A percentile compares a stretch with the other conserved stretches of the same genome.
phyloP scores from a whole-genome alignment of 2,329 filamentous ascomycete genomes.

The Ramularia endophylla region DNA sequence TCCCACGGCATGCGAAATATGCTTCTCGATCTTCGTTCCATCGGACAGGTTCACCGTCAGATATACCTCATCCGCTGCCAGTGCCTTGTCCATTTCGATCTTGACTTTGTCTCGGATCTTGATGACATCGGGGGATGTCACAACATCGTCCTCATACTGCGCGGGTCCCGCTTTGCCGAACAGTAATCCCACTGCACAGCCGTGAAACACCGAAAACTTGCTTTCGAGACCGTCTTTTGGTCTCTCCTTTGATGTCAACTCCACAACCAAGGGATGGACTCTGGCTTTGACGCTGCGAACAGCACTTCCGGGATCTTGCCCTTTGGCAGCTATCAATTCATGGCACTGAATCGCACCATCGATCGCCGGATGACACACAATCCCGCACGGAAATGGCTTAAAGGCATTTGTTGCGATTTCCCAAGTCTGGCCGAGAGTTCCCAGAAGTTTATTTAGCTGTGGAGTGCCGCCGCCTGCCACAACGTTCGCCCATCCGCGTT shows the following conservation, averaged over 20 bases:
- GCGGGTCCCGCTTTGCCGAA: conserved; percentile 47
- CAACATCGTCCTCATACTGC: conserved; percentile 46
- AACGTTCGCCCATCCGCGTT: conserved; percentile 50
- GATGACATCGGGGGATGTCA: conserved; percentile 38
- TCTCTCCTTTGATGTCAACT: conserved; percentile 47
- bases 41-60: conserved; percentile 35
- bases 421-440: conserved; percentile 39
- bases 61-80: conserved; percentile 40
- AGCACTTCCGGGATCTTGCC: conserved; percentile 32
- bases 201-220: conserved; percentile 53
- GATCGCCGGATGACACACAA: conserved; percentile 52
- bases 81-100: conserved; percentile 36
- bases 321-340: conserved; percentile 46
- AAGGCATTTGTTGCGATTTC: conserved; percentile 51
- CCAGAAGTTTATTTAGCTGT: conserved; percentile 36
- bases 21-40: conserved; percentile 37
- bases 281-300: conserved; percentile 36
- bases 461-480: conserved; percentile 37
- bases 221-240: conserved; percentile 47
- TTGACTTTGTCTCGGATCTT: conserved; percentile 41
- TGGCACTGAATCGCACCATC: no score
- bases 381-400: conserved; percentile 54
- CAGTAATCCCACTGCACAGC: conserved; percentile 46
- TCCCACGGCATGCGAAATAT: conserved; percentile 47
- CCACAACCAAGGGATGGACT: conserved; percentile 49